These are phyloP conservation scores for Aureobasidium subglaciale DNA, from an alignment of 2,329 filamentous ascomycete genomes.

Conservation along the genomic window DNA sequence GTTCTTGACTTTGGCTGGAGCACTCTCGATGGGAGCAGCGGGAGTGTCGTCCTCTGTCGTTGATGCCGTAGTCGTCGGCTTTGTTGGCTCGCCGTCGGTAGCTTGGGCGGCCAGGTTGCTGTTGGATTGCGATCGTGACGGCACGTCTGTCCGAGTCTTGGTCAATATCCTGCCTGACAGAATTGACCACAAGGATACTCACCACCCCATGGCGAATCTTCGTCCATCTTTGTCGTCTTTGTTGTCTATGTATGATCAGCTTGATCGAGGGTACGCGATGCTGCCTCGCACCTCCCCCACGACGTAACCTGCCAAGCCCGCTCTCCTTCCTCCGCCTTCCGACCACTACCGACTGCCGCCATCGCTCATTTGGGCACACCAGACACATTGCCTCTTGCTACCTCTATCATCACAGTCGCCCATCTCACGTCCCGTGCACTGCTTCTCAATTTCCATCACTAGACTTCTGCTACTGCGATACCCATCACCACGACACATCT, in stretches of 20 bases:
- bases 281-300: not conserved
- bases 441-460: too few species aligned
- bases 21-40: constrained; percentile 22
- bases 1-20: constrained; percentile 23
- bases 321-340: not conserved
- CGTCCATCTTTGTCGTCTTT: constrained; percentile 15
- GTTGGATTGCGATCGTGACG: constrained; percentile 37
- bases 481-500: too few species aligned
- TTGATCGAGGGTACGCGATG: not conserved
- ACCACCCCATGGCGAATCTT: constrained; percentile 20
- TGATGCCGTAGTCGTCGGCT: not conserved
- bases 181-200: not conserved
- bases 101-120: constrained; percentile 35
- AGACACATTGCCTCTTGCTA: not conserved
- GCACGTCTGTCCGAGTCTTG: constrained; percentile 35
- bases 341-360: not conserved
- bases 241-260: not conserved
- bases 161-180: not conserved
- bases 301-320: constrained; percentile 10
- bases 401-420: too few species aligned
- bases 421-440: too few species aligned
- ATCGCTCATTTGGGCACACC: not conserved
- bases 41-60: constrained; percentile 15
- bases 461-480: too few species aligned
- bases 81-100: constrained; percentile 23